A percentile compares a stretch with the other conserved stretches of the same genome.
Evolutionary conservation across 2,329 filamentous ascomycete genomes (phyloP).

Genomic region (Acarospora socialis): DNA sequence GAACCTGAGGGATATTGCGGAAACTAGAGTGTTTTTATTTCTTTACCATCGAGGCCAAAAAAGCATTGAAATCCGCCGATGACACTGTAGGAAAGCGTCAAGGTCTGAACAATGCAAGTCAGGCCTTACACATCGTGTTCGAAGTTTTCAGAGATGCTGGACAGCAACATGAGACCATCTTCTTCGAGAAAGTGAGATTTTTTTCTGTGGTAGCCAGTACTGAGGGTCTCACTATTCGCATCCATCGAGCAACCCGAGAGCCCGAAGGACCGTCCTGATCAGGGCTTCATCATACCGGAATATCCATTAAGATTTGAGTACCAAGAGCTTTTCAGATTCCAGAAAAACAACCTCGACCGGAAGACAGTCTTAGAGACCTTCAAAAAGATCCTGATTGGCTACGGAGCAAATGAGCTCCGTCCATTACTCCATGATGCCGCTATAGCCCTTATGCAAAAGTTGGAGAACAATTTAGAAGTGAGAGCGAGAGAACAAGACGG

Average conservation of each 20-base stretch:
- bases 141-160: constrained; percentile 7
- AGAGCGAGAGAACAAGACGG: neutral
- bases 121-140: constrained; percentile 7
- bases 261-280: neutral
- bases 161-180: neutral
- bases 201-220: constrained; percentile 4
- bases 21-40: constrained; percentile 2
- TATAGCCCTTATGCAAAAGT: constrained; percentile 4
- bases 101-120: constrained; percentile 6
- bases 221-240: constrained; percentile 4
- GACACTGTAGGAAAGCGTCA: constrained; percentile 1
- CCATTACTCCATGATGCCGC: neutral
- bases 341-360: neutral
- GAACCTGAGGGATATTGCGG: neutral
- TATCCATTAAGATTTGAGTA: constrained; percentile 4
- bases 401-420: constrained; percentile 5
- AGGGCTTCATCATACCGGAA: neutral
- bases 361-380: constrained; percentile 1
- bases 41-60: constrained; percentile 7
- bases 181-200: constrained; percentile 6
- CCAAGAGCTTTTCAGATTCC: neutral
- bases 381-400: constrained; percentile 7
- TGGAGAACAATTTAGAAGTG: neutral
- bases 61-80: neutral
- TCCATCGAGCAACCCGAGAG: constrained; percentile 4